Evolutionary conservation across 495 filamentous ascomycete genomes (phyloP).

Genomic region (Neurospora tetrasperma): DNA sequence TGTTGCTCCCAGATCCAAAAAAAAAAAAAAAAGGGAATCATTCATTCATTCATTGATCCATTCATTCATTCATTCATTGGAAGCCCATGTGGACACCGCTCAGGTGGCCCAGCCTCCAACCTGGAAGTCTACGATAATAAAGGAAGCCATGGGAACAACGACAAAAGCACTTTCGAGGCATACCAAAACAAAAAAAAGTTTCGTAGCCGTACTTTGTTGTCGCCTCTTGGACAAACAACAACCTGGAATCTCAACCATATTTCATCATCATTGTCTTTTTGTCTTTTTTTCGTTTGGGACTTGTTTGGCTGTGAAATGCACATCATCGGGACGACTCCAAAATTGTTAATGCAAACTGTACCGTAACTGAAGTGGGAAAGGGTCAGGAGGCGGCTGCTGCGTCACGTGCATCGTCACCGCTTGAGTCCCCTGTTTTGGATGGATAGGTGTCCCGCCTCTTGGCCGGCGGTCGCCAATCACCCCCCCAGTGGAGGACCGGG

Average conservation of each 20-base stretch:
- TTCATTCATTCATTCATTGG: no score
- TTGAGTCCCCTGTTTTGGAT: not conserved
- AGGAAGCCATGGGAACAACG: not conserved
- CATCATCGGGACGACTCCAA: not conserved
- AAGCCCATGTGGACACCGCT: not conserved
- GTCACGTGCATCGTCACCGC: conserved; percentile 5
- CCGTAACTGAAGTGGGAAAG: not conserved
- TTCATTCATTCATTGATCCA: no score
- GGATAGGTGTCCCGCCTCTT: not conserved
- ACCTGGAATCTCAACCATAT: not conserved
- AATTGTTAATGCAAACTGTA: not conserved
- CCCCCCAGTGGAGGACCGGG: conserved; percentile 1
- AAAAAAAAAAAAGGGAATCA: no score
- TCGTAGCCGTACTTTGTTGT: not conserved
- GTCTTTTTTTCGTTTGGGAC: not conserved
- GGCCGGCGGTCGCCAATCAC: conserved; percentile 5
- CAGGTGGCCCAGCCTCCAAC: not conserved
- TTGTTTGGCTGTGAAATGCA: not conserved
- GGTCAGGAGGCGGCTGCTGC: not conserved
- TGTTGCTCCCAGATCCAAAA: no score
- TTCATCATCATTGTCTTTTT: not conserved
- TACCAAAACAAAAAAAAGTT: not conserved
- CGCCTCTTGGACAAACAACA: not conserved
- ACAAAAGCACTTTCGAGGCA: not conserved
- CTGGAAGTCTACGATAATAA: not conserved